Evolutionary conservation across 805 yeast genomes (phyloP).

Genomic region (Isabelozyma rhagii): DNA sequence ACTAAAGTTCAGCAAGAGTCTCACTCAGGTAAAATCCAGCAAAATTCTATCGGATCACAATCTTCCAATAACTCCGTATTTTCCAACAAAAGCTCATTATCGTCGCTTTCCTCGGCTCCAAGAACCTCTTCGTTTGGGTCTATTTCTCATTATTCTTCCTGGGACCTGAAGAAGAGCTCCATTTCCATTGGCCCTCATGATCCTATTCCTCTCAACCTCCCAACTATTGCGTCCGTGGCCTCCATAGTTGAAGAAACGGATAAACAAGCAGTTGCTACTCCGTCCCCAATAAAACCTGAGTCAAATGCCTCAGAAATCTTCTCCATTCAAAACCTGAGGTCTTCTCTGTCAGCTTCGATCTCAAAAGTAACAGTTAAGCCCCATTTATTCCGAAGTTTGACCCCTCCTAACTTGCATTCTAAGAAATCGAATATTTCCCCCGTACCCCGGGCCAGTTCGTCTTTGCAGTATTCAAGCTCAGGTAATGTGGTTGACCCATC

Average conservation of each 20-base stretch:
- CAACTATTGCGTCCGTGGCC: neutral
- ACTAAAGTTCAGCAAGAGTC: neutral
- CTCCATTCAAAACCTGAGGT: neutral
- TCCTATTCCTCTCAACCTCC: conserved; percentile 2
- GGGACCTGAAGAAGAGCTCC: conserved; percentile 8
- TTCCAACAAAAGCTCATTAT: conserved; percentile 33
- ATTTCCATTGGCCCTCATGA: conserved; percentile 18
- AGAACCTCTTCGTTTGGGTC: conserved; percentile 29
- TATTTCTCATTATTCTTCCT: conserved; percentile 16
- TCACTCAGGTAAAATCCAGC: neutral
- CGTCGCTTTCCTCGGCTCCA: conserved; percentile 25
- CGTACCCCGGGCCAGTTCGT: conserved; percentile 1
- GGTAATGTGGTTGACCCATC: conserved; percentile 7
- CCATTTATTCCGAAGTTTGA: neutral
- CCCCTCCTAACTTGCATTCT: conserved; percentile 1
- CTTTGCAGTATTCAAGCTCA: conserved; percentile 3
- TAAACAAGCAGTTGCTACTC: neutral
- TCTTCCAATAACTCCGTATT: conserved; percentile 29
- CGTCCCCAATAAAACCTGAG: neutral
- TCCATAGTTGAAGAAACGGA: neutral
- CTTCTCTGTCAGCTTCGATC: neutral
- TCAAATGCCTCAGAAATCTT: neutral
- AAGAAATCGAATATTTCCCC: conserved; percentile 5
- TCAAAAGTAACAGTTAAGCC: neutral
- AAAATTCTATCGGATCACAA: conserved; percentile 25